A percentile compares a stretch with the other conserved stretches of the same genome.
Conservation (phyloP, 345 rosid species). For the Salix udensis region DNA sequence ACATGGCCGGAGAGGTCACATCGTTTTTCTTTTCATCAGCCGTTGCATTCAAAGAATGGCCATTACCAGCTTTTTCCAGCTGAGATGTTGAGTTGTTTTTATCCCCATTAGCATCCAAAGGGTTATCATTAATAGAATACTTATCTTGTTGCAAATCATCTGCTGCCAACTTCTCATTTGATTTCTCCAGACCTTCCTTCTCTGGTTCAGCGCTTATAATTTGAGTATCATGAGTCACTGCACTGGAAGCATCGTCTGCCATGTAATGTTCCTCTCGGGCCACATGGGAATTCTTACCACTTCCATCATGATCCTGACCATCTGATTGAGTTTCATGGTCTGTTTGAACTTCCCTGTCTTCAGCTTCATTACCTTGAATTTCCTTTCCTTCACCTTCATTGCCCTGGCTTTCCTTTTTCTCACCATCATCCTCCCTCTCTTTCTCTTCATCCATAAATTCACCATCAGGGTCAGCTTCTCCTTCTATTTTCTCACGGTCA, state of each 20-base stretch:
- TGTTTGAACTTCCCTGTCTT: constrained; percentile 30
- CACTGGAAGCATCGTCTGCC: constrained; percentile 97
- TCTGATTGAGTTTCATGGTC: constrained; percentile 31
- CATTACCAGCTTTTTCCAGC: constrained; percentile 27
- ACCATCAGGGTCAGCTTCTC: constrained; percentile 43
- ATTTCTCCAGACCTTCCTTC: constrained; percentile 36
- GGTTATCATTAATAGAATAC: constrained; percentile 7
- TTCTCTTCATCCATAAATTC: constrained; percentile 50
- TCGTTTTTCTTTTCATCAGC: constrained; percentile 31
- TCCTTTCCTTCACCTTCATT: constrained; percentile 29
- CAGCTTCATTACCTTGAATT: constrained; percentile 27
- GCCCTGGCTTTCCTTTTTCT: constrained; percentile 35
- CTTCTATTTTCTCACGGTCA: constrained; percentile 27
- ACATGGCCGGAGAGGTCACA: constrained; percentile 12
- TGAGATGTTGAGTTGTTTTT: constrained; percentile 27
- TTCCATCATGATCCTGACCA: constrained; percentile 39
- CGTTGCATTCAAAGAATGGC: constrained; percentile 16
- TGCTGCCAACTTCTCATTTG: constrained; percentile 26
- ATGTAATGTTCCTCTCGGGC: constrained; percentile 81
- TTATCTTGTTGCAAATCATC: constrained; percentile 22
- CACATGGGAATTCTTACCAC: constrained; percentile 43
- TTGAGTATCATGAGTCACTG: constrained; percentile 75
- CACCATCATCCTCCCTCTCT: constrained; percentile 18
- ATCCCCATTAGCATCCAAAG: constrained; percentile 18
- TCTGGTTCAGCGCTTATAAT: constrained; percentile 32